phyloP scores from a whole-genome alignment of 2,329 filamentous ascomycete species.

The Trichoderma afroharzianum region DNA sequence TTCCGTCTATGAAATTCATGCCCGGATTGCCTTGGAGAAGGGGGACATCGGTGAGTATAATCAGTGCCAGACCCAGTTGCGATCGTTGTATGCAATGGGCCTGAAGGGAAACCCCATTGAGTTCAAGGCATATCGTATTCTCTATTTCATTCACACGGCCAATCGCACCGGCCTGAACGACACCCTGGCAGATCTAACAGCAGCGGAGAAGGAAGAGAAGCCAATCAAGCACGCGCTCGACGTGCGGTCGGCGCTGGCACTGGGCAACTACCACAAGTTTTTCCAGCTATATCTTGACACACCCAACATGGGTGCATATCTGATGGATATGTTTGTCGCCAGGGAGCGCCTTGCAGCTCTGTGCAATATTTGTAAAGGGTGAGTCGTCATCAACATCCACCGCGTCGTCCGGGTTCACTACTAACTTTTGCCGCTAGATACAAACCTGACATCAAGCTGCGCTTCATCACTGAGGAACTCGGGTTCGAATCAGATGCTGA shows the following conservation, averaged over 20 bases:
- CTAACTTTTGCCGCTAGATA: slow-evolving; percentile 64
- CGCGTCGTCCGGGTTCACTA: background rate
- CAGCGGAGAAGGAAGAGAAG: slow-evolving; percentile 84
- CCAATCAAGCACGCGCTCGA: slow-evolving; percentile 87
- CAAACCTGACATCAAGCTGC: slow-evolving; percentile 82
- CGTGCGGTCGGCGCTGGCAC: slow-evolving; percentile 84
- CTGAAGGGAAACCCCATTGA: slow-evolving; percentile 87
- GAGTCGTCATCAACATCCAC: slow-evolving; percentile 41
- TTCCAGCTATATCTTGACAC: slow-evolving; percentile 94
- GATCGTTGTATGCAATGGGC: slow-evolving; percentile 82
- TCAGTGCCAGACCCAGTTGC: slow-evolving; percentile 98
- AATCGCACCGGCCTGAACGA: slow-evolving; percentile 98
- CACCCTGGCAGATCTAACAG: slow-evolving; percentile 96
- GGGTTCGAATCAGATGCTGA: slow-evolving; percentile 91
- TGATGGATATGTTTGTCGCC: slow-evolving; percentile 98
- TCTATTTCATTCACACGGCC: slow-evolving; percentile 99
- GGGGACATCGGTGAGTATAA: slow-evolving; percentile 99
- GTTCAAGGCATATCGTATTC: slow-evolving; percentile 98
- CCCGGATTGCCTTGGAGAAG: slow-evolving; percentile 95
- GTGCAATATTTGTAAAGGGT: slow-evolving; percentile 93
- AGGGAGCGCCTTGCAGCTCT: slow-evolving; percentile 89
- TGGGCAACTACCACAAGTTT: slow-evolving; percentile 96
- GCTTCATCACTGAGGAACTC: slow-evolving; percentile 92
- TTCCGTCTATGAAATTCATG: slow-evolving; percentile 94
- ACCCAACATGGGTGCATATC: slow-evolving; percentile 94